Base-by-base conservation (phyloP, 768 basidiomycete genomes). In the Mycena olivaceomarginata region DNA sequence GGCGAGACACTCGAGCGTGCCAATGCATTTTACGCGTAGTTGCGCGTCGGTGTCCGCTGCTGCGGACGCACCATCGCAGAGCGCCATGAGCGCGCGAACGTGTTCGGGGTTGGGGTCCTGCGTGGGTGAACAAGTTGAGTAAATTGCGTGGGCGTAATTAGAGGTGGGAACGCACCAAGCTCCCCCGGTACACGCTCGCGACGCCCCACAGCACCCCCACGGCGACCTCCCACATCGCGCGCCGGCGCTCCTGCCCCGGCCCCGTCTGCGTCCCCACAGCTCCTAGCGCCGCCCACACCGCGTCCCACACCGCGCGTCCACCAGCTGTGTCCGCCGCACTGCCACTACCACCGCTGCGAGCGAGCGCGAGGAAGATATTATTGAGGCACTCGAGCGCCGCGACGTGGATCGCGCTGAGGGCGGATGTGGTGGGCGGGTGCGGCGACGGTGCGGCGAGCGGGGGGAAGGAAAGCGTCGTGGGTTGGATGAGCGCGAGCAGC, bases 381-480 rank as follows among this genome's bases (percentile, higher is more conserved):
- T 96, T 97, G 63, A 99, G 89, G 81, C 97, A 97, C 83, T 98
- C 97, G 39, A 98, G 89, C 12, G 97, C 95, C 78, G 93, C 90
- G 72, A 96, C 88, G 82, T 98, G 97, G 67, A 98, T 92, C 9
- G 94, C 92, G 77, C 95, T 91, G 60, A 99, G 91, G 12, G 89
- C 94, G 37, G 97, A 96, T 0, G 97, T 98, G 15, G 94, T 97
- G 2, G 97, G 97, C 53, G 97, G 96, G 82, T 98, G 96, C 25
- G 90, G 87, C 0, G 96, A 97, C 13, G 91, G 91, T 6, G 90
- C 85, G 31, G 91, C 89, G 20, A 90, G 87, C 0, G 96, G 95
- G 18, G 95, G 92, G 87, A 97, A 98, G 5, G 97, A 98, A 18
- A 98, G 90, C 0, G 90, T 82, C 0, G 95, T 97, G 0, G 96